phyloP scores from a whole-genome alignment of 228 moss, liverwort and hornwort genomes.

The Sphagnum magellanicum region DNA sequence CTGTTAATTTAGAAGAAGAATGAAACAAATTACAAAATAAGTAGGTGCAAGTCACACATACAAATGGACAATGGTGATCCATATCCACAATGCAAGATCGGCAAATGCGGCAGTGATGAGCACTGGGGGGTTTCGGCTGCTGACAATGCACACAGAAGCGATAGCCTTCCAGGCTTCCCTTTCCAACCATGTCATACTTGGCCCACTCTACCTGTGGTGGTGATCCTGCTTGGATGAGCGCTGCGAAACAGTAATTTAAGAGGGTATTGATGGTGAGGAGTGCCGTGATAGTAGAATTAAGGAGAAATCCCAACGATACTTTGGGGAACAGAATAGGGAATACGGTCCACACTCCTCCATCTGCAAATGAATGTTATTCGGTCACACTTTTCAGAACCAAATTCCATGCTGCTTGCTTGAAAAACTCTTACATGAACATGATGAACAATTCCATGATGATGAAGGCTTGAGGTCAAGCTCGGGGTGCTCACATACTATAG shows the following conservation, averaged over 20 bases:
- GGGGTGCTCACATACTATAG: slow-evolving; percentile 80
- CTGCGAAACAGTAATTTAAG: slow-evolving; percentile 77
- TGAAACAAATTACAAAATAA: too few species aligned
- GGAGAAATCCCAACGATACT: slow-evolving; percentile 40
- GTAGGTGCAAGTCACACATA: slow-evolving; percentile 19
- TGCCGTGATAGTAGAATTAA: slow-evolving; percentile 50
- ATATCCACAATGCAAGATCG: slow-evolving; percentile 82
- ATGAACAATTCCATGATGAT: not conserved
- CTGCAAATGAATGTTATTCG: slow-evolving; percentile 24
- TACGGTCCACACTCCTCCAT: slow-evolving; percentile 87
- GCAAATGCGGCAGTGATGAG: slow-evolving; percentile 93
- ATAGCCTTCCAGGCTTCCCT: slow-evolving; percentile 71
- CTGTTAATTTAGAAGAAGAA: too few species aligned
- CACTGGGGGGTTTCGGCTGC: slow-evolving; percentile 72
- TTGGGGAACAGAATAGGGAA: slow-evolving; percentile 82
- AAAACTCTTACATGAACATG: not conserved
- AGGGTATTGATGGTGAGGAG: slow-evolving; percentile 75
- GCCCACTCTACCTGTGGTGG: slow-evolving; percentile 59
- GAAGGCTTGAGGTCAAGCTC: slow-evolving; percentile 4
- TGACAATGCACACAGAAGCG: slow-evolving; percentile 70
- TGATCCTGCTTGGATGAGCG: slow-evolving; percentile 64
- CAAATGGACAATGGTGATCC: slow-evolving; percentile 99
- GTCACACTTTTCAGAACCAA: not conserved
- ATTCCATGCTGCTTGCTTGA: not conserved
- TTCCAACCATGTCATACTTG: slow-evolving; percentile 49